These are phyloP conservation scores for Salix dunnii DNA, from an alignment of 345 rosid genomes.

Conservation along the genomic window DNA sequence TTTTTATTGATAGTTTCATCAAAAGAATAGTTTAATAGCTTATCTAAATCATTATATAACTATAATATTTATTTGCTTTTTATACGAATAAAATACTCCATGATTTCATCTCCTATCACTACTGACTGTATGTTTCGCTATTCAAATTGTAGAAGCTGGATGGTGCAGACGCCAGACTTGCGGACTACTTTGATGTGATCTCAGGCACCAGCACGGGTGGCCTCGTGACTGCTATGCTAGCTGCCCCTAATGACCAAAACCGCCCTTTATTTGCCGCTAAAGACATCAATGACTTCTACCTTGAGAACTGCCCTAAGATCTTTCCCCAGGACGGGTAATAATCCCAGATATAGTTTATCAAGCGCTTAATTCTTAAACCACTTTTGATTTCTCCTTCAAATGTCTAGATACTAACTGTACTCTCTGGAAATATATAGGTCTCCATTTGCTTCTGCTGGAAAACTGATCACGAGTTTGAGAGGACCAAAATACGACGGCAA, in stretches of 20 bases:
- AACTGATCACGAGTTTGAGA: conserved; percentile 33
- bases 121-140: neutral
- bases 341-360: neutral
- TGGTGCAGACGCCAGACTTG: conserved; percentile 58
- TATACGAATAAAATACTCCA: too few relatives aligned
- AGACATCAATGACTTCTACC: conserved; percentile 42
- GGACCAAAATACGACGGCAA: conserved; percentile 70
- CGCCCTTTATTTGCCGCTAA: conserved; percentile 70
- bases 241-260: conserved; percentile 47
- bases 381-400: neutral
- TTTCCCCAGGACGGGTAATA: conserved; percentile 14
- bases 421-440: neutral
- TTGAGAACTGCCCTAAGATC: conserved; percentile 18
- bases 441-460: conserved; percentile 28
- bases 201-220: conserved; percentile 35
- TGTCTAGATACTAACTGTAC: neutral
- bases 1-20: too few relatives aligned
- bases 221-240: conserved; percentile 63
- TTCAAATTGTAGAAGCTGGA: conserved; percentile 48
- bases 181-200: conserved; percentile 2
- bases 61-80: too few relatives aligned
- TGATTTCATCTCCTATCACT: neutral
- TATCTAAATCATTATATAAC: too few relatives aligned
- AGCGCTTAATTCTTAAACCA: too few relatives aligned
- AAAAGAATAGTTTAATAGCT: too few relatives aligned